phyloP scores from a whole-genome alignment of 257 asterid species.

The Ilex asprella region DNA sequence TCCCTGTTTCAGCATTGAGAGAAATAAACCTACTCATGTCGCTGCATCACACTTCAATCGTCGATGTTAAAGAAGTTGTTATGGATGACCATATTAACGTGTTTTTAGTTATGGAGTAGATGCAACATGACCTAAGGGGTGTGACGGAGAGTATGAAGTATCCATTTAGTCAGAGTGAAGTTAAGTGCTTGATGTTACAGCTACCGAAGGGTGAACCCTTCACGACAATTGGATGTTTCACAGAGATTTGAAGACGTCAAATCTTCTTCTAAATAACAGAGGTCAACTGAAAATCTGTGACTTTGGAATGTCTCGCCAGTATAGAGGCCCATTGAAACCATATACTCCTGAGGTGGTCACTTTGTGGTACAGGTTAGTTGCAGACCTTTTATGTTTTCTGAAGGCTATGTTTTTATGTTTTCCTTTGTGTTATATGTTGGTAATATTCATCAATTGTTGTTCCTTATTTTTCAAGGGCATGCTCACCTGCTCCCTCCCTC shows the following conservation, averaged over 20 bases:
- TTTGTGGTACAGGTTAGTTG: neutral
- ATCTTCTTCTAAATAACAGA: too few relatives aligned
- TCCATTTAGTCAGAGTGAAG: neutral
- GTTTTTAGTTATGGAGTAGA: neutral
- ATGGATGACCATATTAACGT: neutral
- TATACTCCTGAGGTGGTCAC: neutral
- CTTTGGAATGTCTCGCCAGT: neutral
- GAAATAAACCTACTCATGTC: neutral
- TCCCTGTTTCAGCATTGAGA: neutral
- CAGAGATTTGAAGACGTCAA: neutral
- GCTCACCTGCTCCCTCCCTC: too few relatives aligned
- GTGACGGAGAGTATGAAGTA: neutral
- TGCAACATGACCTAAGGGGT: neutral
- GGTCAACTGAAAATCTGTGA: neutral
- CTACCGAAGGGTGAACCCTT: neutral
- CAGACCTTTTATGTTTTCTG: neutral
- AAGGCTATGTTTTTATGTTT: too few relatives aligned
- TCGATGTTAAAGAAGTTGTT: conserved; percentile 1
- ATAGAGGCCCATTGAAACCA: neutral
- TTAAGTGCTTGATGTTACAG: neutral
- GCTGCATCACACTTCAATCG: neutral
- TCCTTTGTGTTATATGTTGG: too few relatives aligned
- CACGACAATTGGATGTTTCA: neutral
- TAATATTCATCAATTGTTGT: too few relatives aligned
- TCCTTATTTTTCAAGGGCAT: too few relatives aligned